Conservation (phyloP, 331 rosid species). For the Rhamnella rubrinervis region DNA sequence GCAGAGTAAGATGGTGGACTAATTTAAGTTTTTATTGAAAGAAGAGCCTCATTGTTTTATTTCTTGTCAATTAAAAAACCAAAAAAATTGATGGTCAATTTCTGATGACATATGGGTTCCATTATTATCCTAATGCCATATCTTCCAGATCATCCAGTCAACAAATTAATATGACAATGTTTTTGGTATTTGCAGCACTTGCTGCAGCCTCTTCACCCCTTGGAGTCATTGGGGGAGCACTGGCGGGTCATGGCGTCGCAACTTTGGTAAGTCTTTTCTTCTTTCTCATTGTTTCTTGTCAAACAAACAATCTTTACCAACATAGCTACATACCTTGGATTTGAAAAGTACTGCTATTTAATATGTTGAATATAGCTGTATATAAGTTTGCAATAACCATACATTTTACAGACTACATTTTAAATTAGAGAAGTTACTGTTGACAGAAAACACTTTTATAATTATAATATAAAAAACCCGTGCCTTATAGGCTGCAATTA, state of each 20-base stretch:
- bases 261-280: constrained; percentile 62
- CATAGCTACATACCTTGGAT: no score
- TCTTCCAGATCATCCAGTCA: not conserved
- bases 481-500: no score
- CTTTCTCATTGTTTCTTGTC: not conserved
- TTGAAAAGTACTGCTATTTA: no score
- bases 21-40: not conserved
- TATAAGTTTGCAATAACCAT: no score
- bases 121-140: not conserved
- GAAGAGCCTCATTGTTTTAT: no score
- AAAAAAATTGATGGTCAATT: no score
- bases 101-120: no score
- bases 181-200: constrained; percentile 59
- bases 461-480: not conserved
- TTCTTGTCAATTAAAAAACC: no score
- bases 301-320: not conserved
- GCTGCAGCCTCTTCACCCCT: constrained; percentile 98
- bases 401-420: no score
- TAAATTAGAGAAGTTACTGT: not conserved
- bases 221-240: constrained; percentile 95
- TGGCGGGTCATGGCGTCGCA: constrained; percentile 92
- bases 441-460: not conserved
- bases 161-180: constrained; percentile 16
- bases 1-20: not conserved
- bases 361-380: no score